These are phyloP conservation scores for Salix suchowensis DNA, from an alignment of 345 rosid species.

Conservation along the genomic window DNA sequence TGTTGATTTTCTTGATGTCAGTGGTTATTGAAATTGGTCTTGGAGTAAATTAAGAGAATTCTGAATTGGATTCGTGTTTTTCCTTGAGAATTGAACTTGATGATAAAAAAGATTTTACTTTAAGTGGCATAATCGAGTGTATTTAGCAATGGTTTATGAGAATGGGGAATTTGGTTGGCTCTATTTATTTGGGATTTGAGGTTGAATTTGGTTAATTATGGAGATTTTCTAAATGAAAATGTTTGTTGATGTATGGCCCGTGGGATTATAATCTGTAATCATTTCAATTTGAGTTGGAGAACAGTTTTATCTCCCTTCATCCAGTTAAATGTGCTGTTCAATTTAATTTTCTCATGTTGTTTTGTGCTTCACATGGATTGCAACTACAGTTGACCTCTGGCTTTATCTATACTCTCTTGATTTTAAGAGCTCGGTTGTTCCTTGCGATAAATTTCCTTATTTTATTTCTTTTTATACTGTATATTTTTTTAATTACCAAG, in stretches of 20 bases:
- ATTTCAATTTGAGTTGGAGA: neutral
- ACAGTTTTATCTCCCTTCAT: neutral
- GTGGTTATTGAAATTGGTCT: neutral
- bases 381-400: neutral
- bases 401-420: neutral
- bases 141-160: neutral
- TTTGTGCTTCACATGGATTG: too few relatives aligned
- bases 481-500: too few relatives aligned
- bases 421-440: neutral
- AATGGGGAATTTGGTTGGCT: neutral
- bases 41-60: neutral
- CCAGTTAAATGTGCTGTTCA: too few relatives aligned
- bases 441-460: too few relatives aligned
- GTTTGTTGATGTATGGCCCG: too few relatives aligned
- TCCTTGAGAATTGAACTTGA: neutral
- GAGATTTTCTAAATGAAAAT: too few relatives aligned
- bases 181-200: too few relatives aligned
- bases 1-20: neutral
- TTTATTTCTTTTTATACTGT: too few relatives aligned
- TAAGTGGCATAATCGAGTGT: neutral
- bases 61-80: conserved; percentile 4
- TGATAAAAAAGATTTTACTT: neutral
- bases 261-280: too few relatives aligned
- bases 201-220: too few relatives aligned
- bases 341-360: too few relatives aligned